These are phyloP conservation scores for Spathaspora passalidarum DNA, from an alignment of 805 yeast genomes.

Conservation along the genomic window DNA sequence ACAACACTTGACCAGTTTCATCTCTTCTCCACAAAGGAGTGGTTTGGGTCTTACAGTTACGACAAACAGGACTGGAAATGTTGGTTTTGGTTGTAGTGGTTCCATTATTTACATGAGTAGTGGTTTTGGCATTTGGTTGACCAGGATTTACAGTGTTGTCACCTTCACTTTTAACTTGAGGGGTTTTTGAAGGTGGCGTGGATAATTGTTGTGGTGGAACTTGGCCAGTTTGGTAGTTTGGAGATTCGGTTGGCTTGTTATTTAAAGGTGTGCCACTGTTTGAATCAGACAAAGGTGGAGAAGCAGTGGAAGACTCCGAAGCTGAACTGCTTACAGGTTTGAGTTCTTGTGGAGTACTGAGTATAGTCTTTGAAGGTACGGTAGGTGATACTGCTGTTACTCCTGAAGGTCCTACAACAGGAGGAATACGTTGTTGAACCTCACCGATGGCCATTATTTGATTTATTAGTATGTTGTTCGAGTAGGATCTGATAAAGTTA, in stretches of 20 bases:
- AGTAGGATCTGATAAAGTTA: too few relatives aligned
- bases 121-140: constrained; percentile 64
- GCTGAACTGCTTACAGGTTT: not conserved
- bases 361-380: not conserved
- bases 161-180: constrained; percentile 1
- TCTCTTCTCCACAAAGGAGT: constrained; percentile 96
- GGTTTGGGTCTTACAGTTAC: constrained; percentile 87
- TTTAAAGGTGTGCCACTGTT: not conserved
- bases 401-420: constrained; percentile 7
- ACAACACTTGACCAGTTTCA: constrained; percentile 72
- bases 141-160: constrained; percentile 22
- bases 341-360: not conserved
- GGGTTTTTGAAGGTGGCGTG: constrained; percentile 7
- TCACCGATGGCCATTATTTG: constrained; percentile 13
- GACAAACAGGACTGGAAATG: constrained; percentile 70
- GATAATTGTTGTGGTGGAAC: constrained; percentile 6
- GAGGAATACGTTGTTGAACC: constrained; percentile 17
- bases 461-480: not conserved
- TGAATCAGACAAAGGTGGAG: not conserved
- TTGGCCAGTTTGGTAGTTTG: constrained; percentile 2
- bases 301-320: constrained; percentile 1
- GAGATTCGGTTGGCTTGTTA: not conserved
- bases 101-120: constrained; percentile 56
- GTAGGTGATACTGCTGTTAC: not conserved
- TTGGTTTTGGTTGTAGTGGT: constrained; percentile 64